Conservation (phyloP, 2,329 filamentous ascomycete species). For the Arthroderma uncinatum region DNA sequence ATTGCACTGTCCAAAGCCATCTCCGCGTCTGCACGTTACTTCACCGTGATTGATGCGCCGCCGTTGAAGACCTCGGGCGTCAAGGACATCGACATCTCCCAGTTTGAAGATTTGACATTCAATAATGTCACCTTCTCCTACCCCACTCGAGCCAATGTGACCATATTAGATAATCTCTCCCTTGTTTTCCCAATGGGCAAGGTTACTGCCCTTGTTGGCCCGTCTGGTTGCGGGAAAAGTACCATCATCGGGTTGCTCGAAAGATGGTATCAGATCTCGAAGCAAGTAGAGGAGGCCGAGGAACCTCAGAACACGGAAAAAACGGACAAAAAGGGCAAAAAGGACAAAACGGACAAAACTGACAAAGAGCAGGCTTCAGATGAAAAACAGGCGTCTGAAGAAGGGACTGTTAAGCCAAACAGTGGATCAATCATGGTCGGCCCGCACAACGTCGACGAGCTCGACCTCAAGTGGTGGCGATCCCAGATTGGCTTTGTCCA, state of each 20-base stretch:
- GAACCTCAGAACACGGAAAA: not conserved
- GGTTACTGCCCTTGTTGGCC: conserved; percentile 36
- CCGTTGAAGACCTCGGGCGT: conserved; percentile 27
- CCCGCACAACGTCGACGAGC: conserved; percentile 42
- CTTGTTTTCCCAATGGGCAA: conserved; percentile 27
- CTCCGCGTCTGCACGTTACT: conserved; percentile 24
- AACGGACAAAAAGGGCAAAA: not conserved
- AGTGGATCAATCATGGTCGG: conserved; percentile 44
- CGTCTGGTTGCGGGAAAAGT: conserved; percentile 38
- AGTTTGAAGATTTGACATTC: conserved; percentile 48
- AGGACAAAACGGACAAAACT: not conserved
- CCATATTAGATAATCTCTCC: conserved; percentile 27
- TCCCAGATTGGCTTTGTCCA: conserved; percentile 53
- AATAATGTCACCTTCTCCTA: conserved; percentile 61
- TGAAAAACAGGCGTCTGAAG: not conserved
- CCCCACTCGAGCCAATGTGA: conserved; percentile 38
- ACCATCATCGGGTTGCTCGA: conserved; percentile 36
- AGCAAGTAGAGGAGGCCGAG: conserved; percentile 3
- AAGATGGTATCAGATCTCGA: conserved; percentile 31
- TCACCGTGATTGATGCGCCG: conserved; percentile 25
- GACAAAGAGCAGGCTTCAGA: not conserved
- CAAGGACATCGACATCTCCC: conserved; percentile 41
- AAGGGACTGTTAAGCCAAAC: not conserved
- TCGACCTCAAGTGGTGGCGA: conserved; percentile 53
- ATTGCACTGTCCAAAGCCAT: conserved; percentile 28